Evolutionary conservation across 2,329 filamentous ascomycete genomes (phyloP).

Genomic region (Dendrostoma leiphaemia): DNA sequence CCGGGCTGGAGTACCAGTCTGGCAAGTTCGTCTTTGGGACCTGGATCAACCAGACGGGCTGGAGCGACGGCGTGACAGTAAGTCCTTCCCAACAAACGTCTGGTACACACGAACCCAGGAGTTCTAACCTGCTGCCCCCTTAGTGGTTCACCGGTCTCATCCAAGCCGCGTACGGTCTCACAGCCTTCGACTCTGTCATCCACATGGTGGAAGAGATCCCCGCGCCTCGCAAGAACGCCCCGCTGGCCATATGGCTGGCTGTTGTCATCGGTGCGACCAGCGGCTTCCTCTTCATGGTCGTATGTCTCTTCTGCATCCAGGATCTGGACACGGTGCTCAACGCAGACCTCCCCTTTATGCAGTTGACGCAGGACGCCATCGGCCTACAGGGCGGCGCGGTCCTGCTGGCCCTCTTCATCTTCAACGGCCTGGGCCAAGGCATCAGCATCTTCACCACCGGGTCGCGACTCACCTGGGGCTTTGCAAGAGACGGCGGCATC

Average conservation of each 20-base stretch:
- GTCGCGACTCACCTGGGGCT: constrained; percentile 53
- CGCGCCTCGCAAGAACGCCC: constrained; percentile 47
- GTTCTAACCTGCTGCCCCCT: neutral
- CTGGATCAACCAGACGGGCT: constrained; percentile 52
- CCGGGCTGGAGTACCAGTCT: constrained; percentile 43
- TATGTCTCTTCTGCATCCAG: constrained; percentile 51
- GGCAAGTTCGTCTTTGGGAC: constrained; percentile 50
- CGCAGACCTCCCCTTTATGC: constrained; percentile 46
- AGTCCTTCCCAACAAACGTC: neutral
- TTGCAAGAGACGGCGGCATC: constrained; percentile 50
- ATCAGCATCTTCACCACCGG: constrained; percentile 49
- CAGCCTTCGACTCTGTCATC: constrained; percentile 57
- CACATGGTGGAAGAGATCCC: constrained; percentile 59
- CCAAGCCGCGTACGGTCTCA: constrained; percentile 55
- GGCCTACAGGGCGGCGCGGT: constrained; percentile 40
- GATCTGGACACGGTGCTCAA: constrained; percentile 39
- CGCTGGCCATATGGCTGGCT: constrained; percentile 50
- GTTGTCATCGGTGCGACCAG: constrained; percentile 47
- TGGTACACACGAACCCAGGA: neutral
- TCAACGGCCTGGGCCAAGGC: constrained; percentile 54
- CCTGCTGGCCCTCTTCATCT: constrained; percentile 50
- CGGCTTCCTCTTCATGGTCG: constrained; percentile 51
- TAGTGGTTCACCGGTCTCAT: constrained; percentile 56
- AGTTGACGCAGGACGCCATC: constrained; percentile 40
- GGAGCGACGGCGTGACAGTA: constrained; percentile 47